Base-by-base conservation (phyloP, 2,329 filamentous ascomycete species). In the Cladosporium sp. region DNA sequence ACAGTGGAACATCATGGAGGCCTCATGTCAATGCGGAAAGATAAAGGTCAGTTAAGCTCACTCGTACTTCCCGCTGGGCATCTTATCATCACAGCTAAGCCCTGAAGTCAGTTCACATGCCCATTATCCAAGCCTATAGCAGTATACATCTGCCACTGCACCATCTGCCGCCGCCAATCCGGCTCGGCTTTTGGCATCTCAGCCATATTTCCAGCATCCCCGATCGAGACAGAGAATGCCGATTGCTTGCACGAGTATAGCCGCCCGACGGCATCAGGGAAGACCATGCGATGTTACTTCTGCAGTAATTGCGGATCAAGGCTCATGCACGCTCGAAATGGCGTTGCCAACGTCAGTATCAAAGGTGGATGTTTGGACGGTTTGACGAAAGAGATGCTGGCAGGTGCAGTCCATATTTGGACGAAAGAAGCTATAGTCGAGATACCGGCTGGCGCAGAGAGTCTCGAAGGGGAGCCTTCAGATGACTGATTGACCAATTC, bases 61-160 rank as follows among this genome's bases (percentile, higher is more conserved):
- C 9, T 17, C 22, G 17, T 20, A 17, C 7, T 12, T 7, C 15
- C 5, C 5, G 28, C 28, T 47, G 12, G 22, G 17, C 17, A 14
- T 12, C 30, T 34, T 34, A 34, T 11, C n/a, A 55, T 3, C 17
- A n/a, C 38, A 19, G 15, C 50, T 52, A 3, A 55, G 3, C 25
- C n/a, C 15, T 38, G 19, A 3, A 22, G 1, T 1, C 38, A 54
- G 42, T 61, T 61, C 56, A 42, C 28, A 5, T 55, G 49, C n/a
- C 59, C 59, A 12, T 9, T 37, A 6, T 28, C 55, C 20, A 45
- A 36, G 8, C 59, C 59, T n/a, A 50, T 12, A 22, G 34, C 36
- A 36, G 47, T 61, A 40, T 61, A 61, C 43, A 54, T 55, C 43
- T 61, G 59, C 51, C 59, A 61, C 56, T 62, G 60, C 54, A 62